Percentiles rank a stretch among this genome's conserved stretches.
Conservation (phyloP, 1,139 yeast genomes). For the Protomyces arabidopsidicola region DNA sequence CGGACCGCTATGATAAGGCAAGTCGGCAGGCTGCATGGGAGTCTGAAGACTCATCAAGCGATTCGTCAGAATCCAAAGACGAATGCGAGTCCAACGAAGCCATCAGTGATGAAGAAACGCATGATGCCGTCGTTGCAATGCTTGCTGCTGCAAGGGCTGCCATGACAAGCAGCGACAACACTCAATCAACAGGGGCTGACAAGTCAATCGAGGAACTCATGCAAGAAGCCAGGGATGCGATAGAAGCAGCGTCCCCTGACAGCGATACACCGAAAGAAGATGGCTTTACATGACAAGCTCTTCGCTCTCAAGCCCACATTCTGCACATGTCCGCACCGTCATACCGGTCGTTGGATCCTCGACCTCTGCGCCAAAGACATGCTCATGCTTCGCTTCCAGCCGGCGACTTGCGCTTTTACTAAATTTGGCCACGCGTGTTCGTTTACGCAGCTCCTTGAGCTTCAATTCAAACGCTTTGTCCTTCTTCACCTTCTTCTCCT, state of each 20-base stretch:
- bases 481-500: conserved; percentile 61
- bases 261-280: background rate
- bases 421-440: conserved; percentile 87
- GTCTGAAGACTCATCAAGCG: background rate
- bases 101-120: background rate
- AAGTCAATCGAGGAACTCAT: background rate
- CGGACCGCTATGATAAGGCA: background rate
- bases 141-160: background rate
- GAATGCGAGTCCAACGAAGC: background rate
- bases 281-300: conserved; percentile 13
- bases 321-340: conserved; percentile 21
- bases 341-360: conserved; percentile 24
- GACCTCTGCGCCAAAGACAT: conserved; percentile 19
- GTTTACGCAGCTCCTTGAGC: conserved; percentile 78
- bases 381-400: conserved; percentile 26
- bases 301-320: conserved; percentile 28
- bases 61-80: background rate
- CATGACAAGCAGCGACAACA: background rate
- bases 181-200: background rate
- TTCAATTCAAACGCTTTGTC: conserved; percentile 74
- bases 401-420: conserved; percentile 41
- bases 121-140: background rate
- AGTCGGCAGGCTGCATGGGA: background rate
- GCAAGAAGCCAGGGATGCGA: background rate
- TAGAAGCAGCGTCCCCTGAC: background rate